A percentile compares a stretch with the other conserved stretches of the same genome.
These are phyloP conservation scores for Sporothrix pseudoabietina DNA, from an alignment of 2,329 filamentous ascomycete genomes.

Conservation along the genomic window DNA sequence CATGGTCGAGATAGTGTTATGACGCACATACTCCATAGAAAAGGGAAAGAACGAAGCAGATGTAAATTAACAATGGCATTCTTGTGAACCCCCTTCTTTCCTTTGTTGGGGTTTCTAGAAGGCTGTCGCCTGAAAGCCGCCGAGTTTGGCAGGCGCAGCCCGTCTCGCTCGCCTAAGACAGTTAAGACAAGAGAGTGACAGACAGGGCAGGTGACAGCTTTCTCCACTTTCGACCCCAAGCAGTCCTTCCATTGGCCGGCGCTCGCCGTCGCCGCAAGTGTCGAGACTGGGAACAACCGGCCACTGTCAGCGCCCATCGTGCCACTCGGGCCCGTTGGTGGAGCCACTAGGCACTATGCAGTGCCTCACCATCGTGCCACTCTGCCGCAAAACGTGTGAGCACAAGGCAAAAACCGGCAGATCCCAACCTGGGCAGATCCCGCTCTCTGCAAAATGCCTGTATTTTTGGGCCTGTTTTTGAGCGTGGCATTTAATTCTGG, in stretches of 20 bases:
- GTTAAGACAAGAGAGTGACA: no score
- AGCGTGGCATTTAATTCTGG: background rate
- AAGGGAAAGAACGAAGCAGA: background rate
- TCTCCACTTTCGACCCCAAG: background rate
- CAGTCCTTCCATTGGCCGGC: constrained; percentile 17
- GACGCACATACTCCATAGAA: background rate
- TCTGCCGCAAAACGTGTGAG: constrained; percentile 11
- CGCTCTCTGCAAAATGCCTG: background rate
- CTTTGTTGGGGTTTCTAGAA: background rate
- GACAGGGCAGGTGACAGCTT: background rate
- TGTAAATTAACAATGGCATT: background rate
- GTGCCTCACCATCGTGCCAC: constrained; percentile 28
- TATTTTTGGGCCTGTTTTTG: background rate
- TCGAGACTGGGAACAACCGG: constrained; percentile 5
- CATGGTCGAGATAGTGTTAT: no score
- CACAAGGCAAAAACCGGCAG: background rate
- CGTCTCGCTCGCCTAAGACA: background rate
- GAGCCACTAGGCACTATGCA: constrained; percentile 24
- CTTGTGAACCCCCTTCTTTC: background rate
- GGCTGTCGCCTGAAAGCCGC: background rate
- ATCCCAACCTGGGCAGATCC: constrained; percentile 9
- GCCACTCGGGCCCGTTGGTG: constrained; percentile 26
- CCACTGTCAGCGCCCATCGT: constrained; percentile 27
- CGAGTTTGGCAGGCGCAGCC: background rate
- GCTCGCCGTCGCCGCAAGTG: constrained; percentile 15